These are phyloP conservation scores for Phytophthora meadii DNA, from an alignment of 352 stramenopile species.

Conservation along the genomic window DNA sequence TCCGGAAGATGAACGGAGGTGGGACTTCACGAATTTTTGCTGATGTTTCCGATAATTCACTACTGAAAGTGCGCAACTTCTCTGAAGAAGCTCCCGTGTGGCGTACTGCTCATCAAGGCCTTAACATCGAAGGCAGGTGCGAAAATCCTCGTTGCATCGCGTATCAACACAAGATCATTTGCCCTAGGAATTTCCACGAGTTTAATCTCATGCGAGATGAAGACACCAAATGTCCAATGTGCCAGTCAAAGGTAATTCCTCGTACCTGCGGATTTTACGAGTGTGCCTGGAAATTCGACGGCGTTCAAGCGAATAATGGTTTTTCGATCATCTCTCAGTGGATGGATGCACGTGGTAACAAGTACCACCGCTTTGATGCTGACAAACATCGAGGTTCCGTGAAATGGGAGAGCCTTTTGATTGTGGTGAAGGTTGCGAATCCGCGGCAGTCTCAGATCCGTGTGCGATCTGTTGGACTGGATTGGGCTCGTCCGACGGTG, in stretches of 20 bases:
- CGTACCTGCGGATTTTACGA: conserved; percentile 45
- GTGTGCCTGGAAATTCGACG: conserved; percentile 47
- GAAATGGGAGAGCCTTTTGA: conserved; percentile 26
- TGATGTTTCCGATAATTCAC: conserved; percentile 12
- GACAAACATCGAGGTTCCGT: conserved; percentile 23
- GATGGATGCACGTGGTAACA: conserved; percentile 12
- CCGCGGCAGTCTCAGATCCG: not conserved
- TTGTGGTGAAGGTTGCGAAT: conserved; percentile 8
- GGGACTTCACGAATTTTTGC: conserved; percentile 2
- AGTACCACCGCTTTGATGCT: conserved; percentile 32
- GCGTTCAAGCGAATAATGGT: conserved; percentile 9
- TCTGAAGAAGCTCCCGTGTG: conserved; percentile 14
- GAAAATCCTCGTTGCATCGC: conserved; percentile 18
- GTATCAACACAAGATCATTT: conserved; percentile 31
- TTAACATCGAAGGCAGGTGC: conserved; percentile 46
- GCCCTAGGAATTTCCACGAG: conserved; percentile 4
- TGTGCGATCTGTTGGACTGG: conserved; percentile 15
- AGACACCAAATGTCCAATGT: conserved; percentile 30
- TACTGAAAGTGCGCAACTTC: conserved; percentile 19
- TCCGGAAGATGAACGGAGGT: not conserved
- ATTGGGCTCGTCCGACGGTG: not conserved
- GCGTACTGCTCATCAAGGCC: conserved; percentile 21
- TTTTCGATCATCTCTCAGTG: conserved; percentile 33
- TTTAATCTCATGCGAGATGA: conserved; percentile 34
- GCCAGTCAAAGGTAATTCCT: conserved; percentile 16